Percentiles rank a stretch among this genome's conserved stretches.
Conservation (phyloP, 495 filamentous ascomycete genomes). For the Lasiosphaeriaceae sp. region DNA sequence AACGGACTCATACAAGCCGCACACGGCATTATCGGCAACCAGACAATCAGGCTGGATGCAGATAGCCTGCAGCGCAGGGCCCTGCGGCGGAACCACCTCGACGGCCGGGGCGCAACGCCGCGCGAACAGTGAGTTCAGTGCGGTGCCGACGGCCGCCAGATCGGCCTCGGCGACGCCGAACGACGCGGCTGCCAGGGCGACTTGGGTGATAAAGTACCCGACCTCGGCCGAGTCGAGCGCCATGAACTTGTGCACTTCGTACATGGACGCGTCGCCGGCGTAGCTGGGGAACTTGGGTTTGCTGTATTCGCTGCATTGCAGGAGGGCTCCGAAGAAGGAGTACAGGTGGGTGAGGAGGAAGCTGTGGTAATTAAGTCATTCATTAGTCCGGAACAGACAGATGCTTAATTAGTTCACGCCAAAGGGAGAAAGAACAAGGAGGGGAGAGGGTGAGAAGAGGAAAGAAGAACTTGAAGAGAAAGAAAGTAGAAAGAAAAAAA, state of each 20-base stretch:
- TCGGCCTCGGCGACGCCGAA: conserved; percentile 49
- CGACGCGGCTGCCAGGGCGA: conserved; percentile 45
- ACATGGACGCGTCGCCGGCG: conserved; percentile 39
- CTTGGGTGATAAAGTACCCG: conserved; percentile 53
- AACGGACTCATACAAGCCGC: not conserved
- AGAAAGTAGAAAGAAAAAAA: not conserved
- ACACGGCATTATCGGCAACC: not conserved
- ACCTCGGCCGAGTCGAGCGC: conserved; percentile 43
- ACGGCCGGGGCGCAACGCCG: conserved; percentile 34
- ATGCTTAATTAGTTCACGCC: not conserved
- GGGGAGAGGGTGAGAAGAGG: not conserved
- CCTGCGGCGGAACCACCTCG: conserved; percentile 22
- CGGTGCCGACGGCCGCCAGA: conserved; percentile 32
- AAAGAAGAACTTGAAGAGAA: no score
- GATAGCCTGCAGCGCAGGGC: conserved; percentile 42
- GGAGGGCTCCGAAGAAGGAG: conserved; percentile 49
- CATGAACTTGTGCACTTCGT: conserved; percentile 56
- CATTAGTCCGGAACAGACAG: no score
- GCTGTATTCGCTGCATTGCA: conserved; percentile 47
- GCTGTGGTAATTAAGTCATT: conserved; percentile 31
- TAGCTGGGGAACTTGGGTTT: conserved; percentile 41
- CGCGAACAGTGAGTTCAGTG: conserved; percentile 42
- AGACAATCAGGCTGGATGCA: conserved; percentile 27
- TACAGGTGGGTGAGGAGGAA: conserved; percentile 54
- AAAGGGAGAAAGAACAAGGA: not conserved